A percentile compares a stretch with the other conserved stretches of the same genome.
Evolutionary conservation across 345 rosid species (phyloP).

Genomic region (Mangifera indica): DNA sequence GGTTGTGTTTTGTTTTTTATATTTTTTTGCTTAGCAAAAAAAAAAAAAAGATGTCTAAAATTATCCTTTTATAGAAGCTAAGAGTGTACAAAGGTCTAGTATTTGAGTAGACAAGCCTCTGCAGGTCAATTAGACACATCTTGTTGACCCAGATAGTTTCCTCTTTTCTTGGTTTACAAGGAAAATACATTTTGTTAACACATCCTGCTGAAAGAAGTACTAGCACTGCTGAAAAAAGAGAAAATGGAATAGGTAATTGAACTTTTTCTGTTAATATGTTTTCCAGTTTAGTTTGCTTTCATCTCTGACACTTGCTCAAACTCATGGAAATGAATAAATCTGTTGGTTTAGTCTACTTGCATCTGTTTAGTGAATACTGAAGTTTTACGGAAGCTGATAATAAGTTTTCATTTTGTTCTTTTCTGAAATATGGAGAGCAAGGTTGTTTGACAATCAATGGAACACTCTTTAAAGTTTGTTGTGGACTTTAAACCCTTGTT

Average conservation of each 20-base stretch:
- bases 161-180: conserved; percentile 14
- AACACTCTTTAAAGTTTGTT: no score
- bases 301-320: background rate
- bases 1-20: no score
- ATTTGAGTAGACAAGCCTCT: conserved; percentile 38
- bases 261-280: background rate
- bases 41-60: conserved; percentile 32
- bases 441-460: no score
- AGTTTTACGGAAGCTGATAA: background rate
- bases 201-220: conserved; percentile 14
- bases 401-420: background rate
- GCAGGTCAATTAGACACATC: conserved; percentile 32
- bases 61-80: conserved; percentile 55
- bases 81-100: conserved; percentile 57
- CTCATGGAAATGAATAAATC: background rate
- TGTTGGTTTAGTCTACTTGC: background rate
- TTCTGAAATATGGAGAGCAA: no score
- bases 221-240: background rate
- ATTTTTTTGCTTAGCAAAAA: no score
- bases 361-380: conserved; percentile 1
- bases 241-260: conserved; percentile 14
- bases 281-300: background rate
- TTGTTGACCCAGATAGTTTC: conserved; percentile 20
- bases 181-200: background rate
- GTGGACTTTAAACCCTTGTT: no score